Percentiles rank a stretch among this genome's conserved stretches.
Conservation (phyloP, 1,284 basidiomycete genomes). For the Heterobasidion irregulare region DNA sequence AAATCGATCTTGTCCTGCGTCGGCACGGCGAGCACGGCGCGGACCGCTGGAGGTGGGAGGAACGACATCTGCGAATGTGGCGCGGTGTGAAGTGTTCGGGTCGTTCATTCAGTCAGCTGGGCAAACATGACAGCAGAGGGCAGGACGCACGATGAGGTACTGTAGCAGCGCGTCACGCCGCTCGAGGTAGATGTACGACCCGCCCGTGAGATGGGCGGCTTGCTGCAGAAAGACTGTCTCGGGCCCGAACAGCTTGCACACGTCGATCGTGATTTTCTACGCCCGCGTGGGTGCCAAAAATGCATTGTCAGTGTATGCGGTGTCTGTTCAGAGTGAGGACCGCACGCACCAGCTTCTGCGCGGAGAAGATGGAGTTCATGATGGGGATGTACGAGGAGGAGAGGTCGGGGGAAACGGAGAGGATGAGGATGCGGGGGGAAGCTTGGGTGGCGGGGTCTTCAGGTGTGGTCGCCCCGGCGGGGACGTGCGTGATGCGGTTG, state of each 20-base stretch:
- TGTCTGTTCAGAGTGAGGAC: neutral
- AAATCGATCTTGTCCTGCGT: slow-evolving; percentile 95
- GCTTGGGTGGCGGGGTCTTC: slow-evolving; percentile 38
- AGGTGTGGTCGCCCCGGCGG: slow-evolving; percentile 19
- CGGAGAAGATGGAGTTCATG: slow-evolving; percentile 99
- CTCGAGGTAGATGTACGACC: slow-evolving; percentile 84
- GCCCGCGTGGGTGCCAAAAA: no score
- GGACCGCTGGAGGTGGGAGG: slow-evolving; percentile 75
- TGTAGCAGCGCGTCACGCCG: slow-evolving; percentile 80
- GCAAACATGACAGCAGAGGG: neutral
- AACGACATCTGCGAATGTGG: slow-evolving; percentile 69
- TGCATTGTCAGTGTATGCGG: no score
- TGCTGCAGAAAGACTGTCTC: slow-evolving; percentile 97
- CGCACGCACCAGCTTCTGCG: slow-evolving; percentile 81
- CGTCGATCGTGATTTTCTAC: slow-evolving; percentile 93
- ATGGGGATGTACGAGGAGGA: slow-evolving; percentile 90
- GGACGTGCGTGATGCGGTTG: slow-evolving; percentile 58
- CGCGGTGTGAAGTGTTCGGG: neutral
- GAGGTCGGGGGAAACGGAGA: slow-evolving; percentile 88
- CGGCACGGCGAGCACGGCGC: slow-evolving; percentile 76
- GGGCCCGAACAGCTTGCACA: slow-evolving; percentile 85
- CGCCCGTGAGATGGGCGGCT: slow-evolving; percentile 91
- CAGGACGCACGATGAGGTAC: slow-evolving; percentile 67
- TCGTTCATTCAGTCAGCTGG: neutral
- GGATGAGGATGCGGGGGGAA: slow-evolving; percentile 82